Evolutionary conservation across 495 filamentous ascomycete species (phyloP), one percentile per base, ranked within the genome.

Genomic region (Xylaria nigripes): DNA sequence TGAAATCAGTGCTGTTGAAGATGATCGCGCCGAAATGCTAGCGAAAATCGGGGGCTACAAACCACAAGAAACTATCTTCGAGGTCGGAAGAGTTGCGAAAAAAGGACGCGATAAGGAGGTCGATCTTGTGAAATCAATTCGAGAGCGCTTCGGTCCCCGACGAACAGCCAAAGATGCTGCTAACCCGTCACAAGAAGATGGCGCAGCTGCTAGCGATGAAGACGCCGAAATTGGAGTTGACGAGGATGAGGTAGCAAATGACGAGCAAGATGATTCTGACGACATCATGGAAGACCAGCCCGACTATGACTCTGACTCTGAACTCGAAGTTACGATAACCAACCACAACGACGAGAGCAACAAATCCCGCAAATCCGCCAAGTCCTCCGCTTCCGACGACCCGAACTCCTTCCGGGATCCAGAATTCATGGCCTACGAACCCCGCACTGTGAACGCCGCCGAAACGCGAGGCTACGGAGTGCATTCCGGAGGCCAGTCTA

Each of bases 371-470:
- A 75, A 82, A 53, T 54, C 70, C 25, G 75, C 66, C 38, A 58
- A 65, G 61, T 58, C 60, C 38, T 54, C 66, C 45, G 58, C 58
- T 29, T 56, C 66, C 45, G 73, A 72, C 45, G 63, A 69, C 19
- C 42, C 24, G 16, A 55, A 66, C 2, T 70, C 78, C 27, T 73
- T 76, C 23, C 95, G 83, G 74, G 90, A 96, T 67, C 77, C 86
- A 3, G 93, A 96, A 40, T 99, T 93, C 78, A 96, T 99, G 88
- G 86, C 87, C 16, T 99, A 99, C 77, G 86, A 78, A 0, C 93
- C 93, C 0, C 79, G 80, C 58, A 78, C 81, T 48, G 78, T 77
- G 43, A 90, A 87, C 67, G 71, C 84, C 3, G 88, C 84, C 27
- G 94, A 97, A 73, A 89, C 95, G 59, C 82, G 85, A 19, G 93